A percentile compares a stretch with the other conserved stretches of the same genome.
Conservation (phyloP, 2,329 filamentous ascomycete species). For the Basipetospora chlamydospora region DNA sequence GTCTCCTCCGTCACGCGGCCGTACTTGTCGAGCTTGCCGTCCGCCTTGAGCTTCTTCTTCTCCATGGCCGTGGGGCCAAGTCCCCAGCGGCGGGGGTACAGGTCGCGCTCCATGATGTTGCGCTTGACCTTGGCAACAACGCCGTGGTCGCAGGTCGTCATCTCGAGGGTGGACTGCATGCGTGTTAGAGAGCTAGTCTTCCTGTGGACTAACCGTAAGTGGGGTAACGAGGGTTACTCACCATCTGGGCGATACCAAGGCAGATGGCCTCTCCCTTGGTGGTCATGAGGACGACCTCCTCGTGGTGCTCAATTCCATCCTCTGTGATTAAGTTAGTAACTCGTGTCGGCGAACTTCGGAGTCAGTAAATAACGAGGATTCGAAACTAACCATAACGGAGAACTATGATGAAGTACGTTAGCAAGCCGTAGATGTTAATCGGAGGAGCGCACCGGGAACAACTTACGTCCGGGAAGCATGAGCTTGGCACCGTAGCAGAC, state of each 20-base stretch:
- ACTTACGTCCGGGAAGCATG: slow-evolving; percentile 68
- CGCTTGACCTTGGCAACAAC: slow-evolving; percentile 98
- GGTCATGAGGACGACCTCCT: slow-evolving; percentile 96
- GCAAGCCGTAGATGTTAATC: neutral
- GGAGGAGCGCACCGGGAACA: too few species aligned
- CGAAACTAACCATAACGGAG: too few species aligned
- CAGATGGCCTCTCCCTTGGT: slow-evolving; percentile 99
- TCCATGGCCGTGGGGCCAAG: slow-evolving; percentile 83
- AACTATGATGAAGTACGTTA: slow-evolving; percentile 29
- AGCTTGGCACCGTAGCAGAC: slow-evolving; percentile 98
- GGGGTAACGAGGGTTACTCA: too few species aligned
- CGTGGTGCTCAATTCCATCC: slow-evolving; percentile 79
- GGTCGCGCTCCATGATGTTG: slow-evolving; percentile 98
- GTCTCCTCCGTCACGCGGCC: slow-evolving; percentile 86
- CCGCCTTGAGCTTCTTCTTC: slow-evolving; percentile 99
- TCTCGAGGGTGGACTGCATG: slow-evolving; percentile 65
- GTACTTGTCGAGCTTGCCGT: slow-evolving; percentile 96
- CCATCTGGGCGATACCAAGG: slow-evolving; percentile 88
- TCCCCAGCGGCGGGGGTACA: slow-evolving; percentile 95
- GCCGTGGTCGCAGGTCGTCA: slow-evolving; percentile 92
- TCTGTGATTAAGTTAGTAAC: too few species aligned
- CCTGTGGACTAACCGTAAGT: neutral
- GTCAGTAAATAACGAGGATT: too few species aligned
- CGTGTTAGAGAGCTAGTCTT: neutral
- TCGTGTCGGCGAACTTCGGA: too few species aligned